Conservation (phyloP, 148 eudicot genomes). For the Rhododendron vialii region DNA sequence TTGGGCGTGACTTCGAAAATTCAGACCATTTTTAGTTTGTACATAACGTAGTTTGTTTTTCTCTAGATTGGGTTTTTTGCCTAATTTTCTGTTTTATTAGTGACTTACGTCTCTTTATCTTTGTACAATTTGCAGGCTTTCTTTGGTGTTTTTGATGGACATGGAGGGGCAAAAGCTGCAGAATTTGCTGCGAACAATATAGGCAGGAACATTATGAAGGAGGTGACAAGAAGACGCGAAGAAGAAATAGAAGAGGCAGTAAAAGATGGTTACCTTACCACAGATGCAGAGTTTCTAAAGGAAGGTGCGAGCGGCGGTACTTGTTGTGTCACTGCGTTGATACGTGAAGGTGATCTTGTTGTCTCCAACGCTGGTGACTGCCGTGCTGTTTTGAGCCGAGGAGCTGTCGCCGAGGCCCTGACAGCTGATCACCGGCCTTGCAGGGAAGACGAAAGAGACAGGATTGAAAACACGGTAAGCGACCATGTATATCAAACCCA, state of each 20-base stretch:
- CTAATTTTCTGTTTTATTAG: not conserved
- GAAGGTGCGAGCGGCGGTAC: constrained; percentile 43
- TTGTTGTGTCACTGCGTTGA: constrained; percentile 54
- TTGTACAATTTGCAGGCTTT: constrained; percentile 28
- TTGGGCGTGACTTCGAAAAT: no score
- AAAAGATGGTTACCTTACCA: constrained; percentile 41
- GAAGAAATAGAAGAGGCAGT: constrained; percentile 32
- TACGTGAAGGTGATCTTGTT: constrained; percentile 32
- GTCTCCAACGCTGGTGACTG: constrained; percentile 73
- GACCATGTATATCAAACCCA: not conserved
- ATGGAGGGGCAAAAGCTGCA: constrained; percentile 71
- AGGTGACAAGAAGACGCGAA: constrained; percentile 18
- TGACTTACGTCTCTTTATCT: not conserved
- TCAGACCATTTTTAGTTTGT: no score
- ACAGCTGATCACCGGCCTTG: constrained; percentile 59
- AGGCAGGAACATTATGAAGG: constrained; percentile 38
- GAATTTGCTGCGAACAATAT: constrained; percentile 53
- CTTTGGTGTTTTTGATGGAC: constrained; percentile 74
- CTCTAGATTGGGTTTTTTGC: not conserved
- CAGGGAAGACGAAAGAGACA: constrained; percentile 36
- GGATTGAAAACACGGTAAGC: constrained; percentile 43
- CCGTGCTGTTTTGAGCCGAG: constrained; percentile 59
- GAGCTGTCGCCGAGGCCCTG: constrained; percentile 56
- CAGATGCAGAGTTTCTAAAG: constrained; percentile 43
- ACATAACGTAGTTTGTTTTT: no score